These are phyloP conservation scores for Orbilia javanica DNA, from an alignment of 2,329 filamentous ascomycete species.

Conservation along the genomic window DNA sequence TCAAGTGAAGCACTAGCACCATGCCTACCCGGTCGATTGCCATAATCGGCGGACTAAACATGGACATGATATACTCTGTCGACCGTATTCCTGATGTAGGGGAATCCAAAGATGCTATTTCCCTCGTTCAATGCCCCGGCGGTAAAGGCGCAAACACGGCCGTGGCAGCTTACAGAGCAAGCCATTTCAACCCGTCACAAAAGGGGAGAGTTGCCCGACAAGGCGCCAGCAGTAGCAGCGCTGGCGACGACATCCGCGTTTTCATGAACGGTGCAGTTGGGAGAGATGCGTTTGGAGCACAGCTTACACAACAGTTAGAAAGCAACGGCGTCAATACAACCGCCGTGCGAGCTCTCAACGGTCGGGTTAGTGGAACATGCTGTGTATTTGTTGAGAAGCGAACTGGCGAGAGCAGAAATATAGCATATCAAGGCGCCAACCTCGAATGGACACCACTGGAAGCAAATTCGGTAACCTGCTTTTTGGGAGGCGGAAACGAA, in stretches of 20 bases:
- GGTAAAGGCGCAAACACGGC: slow-evolving; percentile 5
- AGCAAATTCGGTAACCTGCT: background rate
- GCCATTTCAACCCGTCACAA: background rate
- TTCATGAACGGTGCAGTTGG: slow-evolving; percentile 23
- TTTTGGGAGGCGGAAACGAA: background rate
- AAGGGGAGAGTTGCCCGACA: background rate
- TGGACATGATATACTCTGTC: slow-evolving; percentile 24
- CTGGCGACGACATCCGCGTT: background rate
- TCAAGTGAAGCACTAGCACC: too few species aligned
- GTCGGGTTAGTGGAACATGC: background rate
- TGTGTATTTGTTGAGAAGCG: slow-evolving; percentile 17
- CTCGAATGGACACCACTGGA: background rate
- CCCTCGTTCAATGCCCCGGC: slow-evolving; percentile 2
- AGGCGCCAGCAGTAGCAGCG: background rate
- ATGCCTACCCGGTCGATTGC: background rate
- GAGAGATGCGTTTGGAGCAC: background rate
- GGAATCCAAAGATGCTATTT: slow-evolving; percentile 7
- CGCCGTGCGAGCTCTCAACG: background rate
- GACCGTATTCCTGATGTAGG: slow-evolving; percentile 3
- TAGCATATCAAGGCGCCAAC: slow-evolving; percentile 18
- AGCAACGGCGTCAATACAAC: background rate
- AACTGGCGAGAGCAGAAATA: slow-evolving; percentile 6
- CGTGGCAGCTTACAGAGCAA: slow-evolving; percentile 3
- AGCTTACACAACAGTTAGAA: slow-evolving; percentile 3
- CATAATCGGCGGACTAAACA: slow-evolving; percentile 8